A percentile compares a stretch with the other conserved stretches of the same genome.
phyloP scores from a whole-genome alignment of 1,284 basidiomycete species.

The Chondrostereum purpureum region DNA sequence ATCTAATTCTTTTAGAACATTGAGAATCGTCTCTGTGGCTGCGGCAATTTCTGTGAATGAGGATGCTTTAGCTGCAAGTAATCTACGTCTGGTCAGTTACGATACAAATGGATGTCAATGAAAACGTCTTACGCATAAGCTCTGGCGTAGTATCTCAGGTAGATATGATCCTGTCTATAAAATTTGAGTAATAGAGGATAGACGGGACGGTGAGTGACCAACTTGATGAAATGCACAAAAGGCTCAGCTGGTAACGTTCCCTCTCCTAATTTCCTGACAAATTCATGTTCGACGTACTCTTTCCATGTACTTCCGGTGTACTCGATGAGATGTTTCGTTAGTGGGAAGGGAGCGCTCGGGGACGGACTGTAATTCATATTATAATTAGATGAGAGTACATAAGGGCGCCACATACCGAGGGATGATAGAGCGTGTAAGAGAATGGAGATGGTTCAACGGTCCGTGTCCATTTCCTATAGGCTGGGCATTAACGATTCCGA shows the following conservation, averaged over 20 bases:
- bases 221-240: slow-evolving; percentile 88
- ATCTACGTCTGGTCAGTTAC: slow-evolving; percentile 28
- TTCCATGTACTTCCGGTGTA: slow-evolving; percentile 59
- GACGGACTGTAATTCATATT: slow-evolving; percentile 46
- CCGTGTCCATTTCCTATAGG: slow-evolving; percentile 76
- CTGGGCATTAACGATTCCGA: slow-evolving; percentile 69
- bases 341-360: slow-evolving; percentile 56
- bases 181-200: slow-evolving; percentile 5
- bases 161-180: slow-evolving; percentile 68
- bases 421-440: slow-evolving; percentile 43
- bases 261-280: slow-evolving; percentile 68
- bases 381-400: not conserved
- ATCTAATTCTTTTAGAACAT: slow-evolving; percentile 64
- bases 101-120: not conserved
- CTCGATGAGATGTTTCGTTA: slow-evolving; percentile 63
- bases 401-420: slow-evolving; percentile 59
- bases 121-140: slow-evolving; percentile 51
- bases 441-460: slow-evolving; percentile 84
- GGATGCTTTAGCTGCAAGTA: slow-evolving; percentile 74
- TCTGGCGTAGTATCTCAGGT: slow-evolving; percentile 73
- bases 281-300: slow-evolving; percentile 77
- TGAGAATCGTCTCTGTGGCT: slow-evolving; percentile 61
- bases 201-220: slow-evolving; percentile 16
- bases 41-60: slow-evolving; percentile 59
- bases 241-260: slow-evolving; percentile 60